These are phyloP conservation scores for Tricholoma furcatifolium DNA, from an alignment of 768 basidiomycete species.

Conservation along the genomic window DNA sequence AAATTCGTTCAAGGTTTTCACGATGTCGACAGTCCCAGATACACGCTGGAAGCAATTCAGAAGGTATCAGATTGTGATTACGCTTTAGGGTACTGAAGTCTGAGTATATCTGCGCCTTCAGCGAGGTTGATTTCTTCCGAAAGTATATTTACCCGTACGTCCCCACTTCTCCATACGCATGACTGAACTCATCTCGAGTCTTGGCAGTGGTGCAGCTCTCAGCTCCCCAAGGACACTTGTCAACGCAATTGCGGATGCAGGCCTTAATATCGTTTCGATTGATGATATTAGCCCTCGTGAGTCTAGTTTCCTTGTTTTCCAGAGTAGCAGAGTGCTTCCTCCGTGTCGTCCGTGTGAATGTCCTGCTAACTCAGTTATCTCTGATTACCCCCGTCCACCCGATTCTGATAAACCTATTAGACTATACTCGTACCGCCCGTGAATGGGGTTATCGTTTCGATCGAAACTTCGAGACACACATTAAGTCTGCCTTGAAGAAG, in stretches of 20 bases:
- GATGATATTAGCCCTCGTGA: conserved; percentile 11
- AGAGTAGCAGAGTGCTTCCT: neutral
- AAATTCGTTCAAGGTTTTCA: conserved; percentile 12
- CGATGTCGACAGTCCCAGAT: conserved; percentile 12
- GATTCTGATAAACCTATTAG: no score
- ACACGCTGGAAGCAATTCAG: conserved; percentile 10
- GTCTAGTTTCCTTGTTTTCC: neutral
- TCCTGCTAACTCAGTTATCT: no score
- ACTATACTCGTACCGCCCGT: conserved; percentile 12
- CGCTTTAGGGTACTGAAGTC: neutral
- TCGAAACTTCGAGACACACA: conserved; percentile 10
- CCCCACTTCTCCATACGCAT: neutral
- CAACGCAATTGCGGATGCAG: conserved; percentile 7
- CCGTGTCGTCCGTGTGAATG: neutral
- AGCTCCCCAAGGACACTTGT: conserved; percentile 7
- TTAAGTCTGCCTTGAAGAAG: conserved; percentile 5
- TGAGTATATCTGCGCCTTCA: neutral
- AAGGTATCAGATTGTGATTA: neutral
- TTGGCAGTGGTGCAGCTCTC: conserved; percentile 1
- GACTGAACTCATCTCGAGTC: neutral
- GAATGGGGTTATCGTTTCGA: conserved; percentile 11
- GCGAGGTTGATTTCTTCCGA: conserved; percentile 11
- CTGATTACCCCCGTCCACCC: neutral
- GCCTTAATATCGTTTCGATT: conserved; percentile 9
- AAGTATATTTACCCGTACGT: conserved; percentile 12